Evolutionary conservation across 2,329 filamentous ascomycete genomes (phyloP), one percentile per base, ranked within the genome.

Genomic region (Chaetothyriales sp.): DNA sequence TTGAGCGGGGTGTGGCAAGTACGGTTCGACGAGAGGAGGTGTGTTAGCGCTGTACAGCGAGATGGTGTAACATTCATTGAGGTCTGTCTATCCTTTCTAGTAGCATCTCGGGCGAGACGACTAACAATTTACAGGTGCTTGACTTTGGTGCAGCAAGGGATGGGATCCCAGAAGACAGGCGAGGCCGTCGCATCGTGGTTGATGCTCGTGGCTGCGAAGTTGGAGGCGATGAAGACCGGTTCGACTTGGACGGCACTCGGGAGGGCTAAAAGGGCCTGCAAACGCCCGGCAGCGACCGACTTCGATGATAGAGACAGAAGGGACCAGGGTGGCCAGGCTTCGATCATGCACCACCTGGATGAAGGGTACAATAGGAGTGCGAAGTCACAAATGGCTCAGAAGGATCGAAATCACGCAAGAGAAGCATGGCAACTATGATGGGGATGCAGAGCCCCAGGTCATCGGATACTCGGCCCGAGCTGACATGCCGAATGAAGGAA

Each of bases 1-100:
- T 76, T 98, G 37, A 90, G 84, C 60, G 89, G 90, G n/a, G 92
- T 98, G 6, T 98, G 92, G 92, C 92, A 98, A 71, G 92, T 98
- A 63, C 92, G 92, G 63, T 98, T 98, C 70, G 89, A 98, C 63
- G 88, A 94, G 65, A 78, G 92, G 60, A 80, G 90, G 66, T 98
- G 92, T 66, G 92, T 98, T 52, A 92, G 92, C 54, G 92, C 92
- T 45, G 92, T 98, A 52, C 92, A 98, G 73, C 80, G 92, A 51
- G 88, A 95, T 59, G 83, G 82, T 62, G 71, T 95, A 62, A 98
- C 92, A 18, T 98, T 94, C 67, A 89, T 98, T 53, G 92, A 98
- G 80, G 92, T 95, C 67, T 72, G 69, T 48, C 20, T 22, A 43
- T 43, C 15, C 29, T 8, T 40, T 47, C 48, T 45, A 51, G 43